phyloP scores from a whole-genome alignment of 345 rosid species.

The Arabidopsis suecica region DNA sequence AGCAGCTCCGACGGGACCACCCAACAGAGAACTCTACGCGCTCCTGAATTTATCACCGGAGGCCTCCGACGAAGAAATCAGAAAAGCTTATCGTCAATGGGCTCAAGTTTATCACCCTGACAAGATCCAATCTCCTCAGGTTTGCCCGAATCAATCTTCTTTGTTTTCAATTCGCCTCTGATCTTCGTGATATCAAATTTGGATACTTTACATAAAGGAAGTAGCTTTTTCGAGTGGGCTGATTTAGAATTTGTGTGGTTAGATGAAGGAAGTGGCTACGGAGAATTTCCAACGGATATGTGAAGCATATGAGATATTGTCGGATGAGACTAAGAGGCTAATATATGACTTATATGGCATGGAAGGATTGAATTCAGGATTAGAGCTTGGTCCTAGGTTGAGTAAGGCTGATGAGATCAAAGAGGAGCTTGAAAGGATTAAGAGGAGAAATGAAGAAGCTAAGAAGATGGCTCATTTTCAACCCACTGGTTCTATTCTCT shows the following conservation, averaged over 20 bases:
- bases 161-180: not conserved
- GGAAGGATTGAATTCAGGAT: conserved; percentile 87
- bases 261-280: conserved; percentile 94
- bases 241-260: conserved; percentile 27
- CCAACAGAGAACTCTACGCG: conserved; percentile 79
- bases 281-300: conserved; percentile 89
- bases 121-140: conserved; percentile 78
- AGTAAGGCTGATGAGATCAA: conserved; percentile 81
- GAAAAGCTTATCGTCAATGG: conserved; percentile 89
- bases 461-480: conserved; percentile 64
- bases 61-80: conserved; percentile 91
- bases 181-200: not conserved
- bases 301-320: conserved; percentile 86
- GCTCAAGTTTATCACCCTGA: conserved; percentile 99
- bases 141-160: conserved; percentile 37
- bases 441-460: conserved; percentile 67
- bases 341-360: conserved; percentile 92
- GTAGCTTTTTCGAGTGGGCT: conserved; percentile 21
- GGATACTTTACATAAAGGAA: not conserved
- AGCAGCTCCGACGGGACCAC: conserved; percentile 49
- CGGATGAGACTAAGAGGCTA: conserved; percentile 80
- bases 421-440: conserved; percentile 80
- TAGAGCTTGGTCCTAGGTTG: conserved; percentile 89
- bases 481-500: conserved; percentile 71
- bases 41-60: conserved; percentile 87